Evolutionary conservation across 192 early-diverging fungal genomes (phyloP).

Genomic region (Backusella liffmaniae): DNA sequence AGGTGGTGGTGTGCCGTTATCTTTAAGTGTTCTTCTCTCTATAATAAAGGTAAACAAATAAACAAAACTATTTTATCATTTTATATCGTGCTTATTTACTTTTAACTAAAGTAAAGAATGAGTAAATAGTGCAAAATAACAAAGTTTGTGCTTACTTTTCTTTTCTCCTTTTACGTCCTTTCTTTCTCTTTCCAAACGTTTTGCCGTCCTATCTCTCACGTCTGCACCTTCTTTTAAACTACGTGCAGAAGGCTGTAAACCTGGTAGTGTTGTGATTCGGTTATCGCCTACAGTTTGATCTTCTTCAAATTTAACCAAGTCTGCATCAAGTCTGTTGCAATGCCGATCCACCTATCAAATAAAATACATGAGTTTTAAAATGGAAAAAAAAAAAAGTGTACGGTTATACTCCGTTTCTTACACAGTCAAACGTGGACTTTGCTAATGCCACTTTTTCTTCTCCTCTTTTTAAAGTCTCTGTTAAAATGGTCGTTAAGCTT

Average conservation of each 20-base stretch:
- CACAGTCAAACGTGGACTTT: constrained; percentile 90
- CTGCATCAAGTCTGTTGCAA: constrained; percentile 87
- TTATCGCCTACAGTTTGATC: constrained; percentile 73
- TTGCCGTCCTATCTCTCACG: constrained; percentile 43
- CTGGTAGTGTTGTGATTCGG: constrained; percentile 36
- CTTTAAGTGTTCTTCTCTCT: constrained; percentile 32
- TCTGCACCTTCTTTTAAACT: constrained; percentile 34
- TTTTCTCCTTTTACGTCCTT: constrained; percentile 32
- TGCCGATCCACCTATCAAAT: constrained; percentile 76
- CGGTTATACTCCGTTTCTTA: constrained; percentile 31
- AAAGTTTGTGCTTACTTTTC: constrained; percentile 37
- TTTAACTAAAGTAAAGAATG: constrained; percentile 18
- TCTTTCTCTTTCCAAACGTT: constrained; percentile 30
- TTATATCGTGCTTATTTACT: constrained; percentile 5
- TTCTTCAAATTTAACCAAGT: constrained; percentile 89
- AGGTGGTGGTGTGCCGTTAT: constrained; percentile 29
- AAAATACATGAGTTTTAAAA: neutral
- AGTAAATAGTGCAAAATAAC: neutral
- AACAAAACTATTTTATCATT: neutral
- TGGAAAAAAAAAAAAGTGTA: neutral
- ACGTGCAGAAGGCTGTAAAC: constrained; percentile 19
- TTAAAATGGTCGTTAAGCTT: constrained; percentile 56
- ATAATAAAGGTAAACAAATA: neutral
- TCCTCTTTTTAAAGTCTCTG: constrained; percentile 79
- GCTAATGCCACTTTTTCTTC: constrained; percentile 95